Evolutionary conservation across 306 rosid genomes (phyloP).

Genomic region (Glycyrrhiza uralensis): DNA sequence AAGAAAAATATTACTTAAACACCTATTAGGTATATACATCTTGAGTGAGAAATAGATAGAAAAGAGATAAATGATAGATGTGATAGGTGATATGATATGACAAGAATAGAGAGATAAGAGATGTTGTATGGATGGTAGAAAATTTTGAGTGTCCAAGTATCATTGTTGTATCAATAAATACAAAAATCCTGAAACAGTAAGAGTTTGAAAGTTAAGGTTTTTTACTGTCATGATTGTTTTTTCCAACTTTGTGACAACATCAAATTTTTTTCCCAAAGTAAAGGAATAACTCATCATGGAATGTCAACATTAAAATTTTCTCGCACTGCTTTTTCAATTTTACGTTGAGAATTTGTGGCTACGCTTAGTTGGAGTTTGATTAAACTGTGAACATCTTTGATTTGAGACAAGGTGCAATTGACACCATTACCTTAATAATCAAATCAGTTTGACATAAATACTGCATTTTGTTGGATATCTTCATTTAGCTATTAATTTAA

Average conservation of each 20-base stretch:
- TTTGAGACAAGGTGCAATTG: background rate
- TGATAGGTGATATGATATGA: too few species aligned
- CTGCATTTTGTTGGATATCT: background rate
- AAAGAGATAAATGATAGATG: too few species aligned
- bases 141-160: too few species aligned
- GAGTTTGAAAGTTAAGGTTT: background rate
- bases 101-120: too few species aligned
- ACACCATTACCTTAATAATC: background rate
- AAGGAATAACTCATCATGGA: background rate
- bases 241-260: background rate
- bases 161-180: too few species aligned
- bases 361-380: background rate
- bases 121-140: too few species aligned
- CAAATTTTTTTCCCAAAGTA: too few species aligned
- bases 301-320: background rate
- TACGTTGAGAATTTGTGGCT: background rate
- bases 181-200: background rate
- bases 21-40: too few species aligned
- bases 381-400: background rate
- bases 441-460: background rate
- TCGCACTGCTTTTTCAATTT: background rate
- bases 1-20: too few species aligned
- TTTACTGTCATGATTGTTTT: background rate
- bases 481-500: background rate
- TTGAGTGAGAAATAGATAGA: too few species aligned